phyloP scores from a whole-genome alignment of 495 filamentous ascomycete species.

The Lophiostoma macrostomum region DNA sequence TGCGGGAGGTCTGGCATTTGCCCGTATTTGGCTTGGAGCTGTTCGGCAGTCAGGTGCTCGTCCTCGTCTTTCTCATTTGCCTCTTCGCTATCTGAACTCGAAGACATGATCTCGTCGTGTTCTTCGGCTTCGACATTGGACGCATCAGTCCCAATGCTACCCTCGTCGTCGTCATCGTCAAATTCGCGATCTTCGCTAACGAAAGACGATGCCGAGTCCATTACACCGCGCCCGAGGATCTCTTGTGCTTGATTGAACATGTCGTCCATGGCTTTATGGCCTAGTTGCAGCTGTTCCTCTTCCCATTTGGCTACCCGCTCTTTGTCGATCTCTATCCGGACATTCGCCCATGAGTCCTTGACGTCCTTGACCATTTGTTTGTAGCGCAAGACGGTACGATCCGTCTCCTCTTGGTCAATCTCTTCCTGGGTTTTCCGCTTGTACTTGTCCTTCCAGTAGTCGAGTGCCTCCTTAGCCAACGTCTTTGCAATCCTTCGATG shows the following conservation, averaged over 20 bases:
- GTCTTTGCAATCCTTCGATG: constrained; percentile 67
- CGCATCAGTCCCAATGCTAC: background rate
- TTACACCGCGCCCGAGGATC: constrained; percentile 22
- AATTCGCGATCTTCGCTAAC: constrained; percentile 36
- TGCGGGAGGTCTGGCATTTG: constrained; percentile 32
- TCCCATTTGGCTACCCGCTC: constrained; percentile 73
- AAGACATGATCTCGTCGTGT: constrained; percentile 37
- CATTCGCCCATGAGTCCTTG: constrained; percentile 73
- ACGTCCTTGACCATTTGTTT: constrained; percentile 68
- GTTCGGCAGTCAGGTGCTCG: constrained; percentile 22
- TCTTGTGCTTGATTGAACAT: constrained; percentile 61
- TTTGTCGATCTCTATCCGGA: constrained; percentile 70
- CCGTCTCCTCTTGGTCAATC: constrained; percentile 54
- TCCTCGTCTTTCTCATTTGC: constrained; percentile 32
- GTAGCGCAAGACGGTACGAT: constrained; percentile 47
- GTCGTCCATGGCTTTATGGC: constrained; percentile 78
- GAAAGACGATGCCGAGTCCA: constrained; percentile 38
- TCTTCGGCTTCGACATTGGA: constrained; percentile 38
- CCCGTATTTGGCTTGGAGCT: constrained; percentile 30
- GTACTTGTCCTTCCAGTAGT: constrained; percentile 61
- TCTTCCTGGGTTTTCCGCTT: constrained; percentile 67
- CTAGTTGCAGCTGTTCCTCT: constrained; percentile 74
- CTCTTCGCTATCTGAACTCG: constrained; percentile 35
- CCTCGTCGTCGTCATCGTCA: constrained; percentile 25
- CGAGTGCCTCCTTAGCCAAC: constrained; percentile 50